Conservation (phyloP, 495 filamentous ascomycete species). For the Pyronema omphalodes region DNA sequence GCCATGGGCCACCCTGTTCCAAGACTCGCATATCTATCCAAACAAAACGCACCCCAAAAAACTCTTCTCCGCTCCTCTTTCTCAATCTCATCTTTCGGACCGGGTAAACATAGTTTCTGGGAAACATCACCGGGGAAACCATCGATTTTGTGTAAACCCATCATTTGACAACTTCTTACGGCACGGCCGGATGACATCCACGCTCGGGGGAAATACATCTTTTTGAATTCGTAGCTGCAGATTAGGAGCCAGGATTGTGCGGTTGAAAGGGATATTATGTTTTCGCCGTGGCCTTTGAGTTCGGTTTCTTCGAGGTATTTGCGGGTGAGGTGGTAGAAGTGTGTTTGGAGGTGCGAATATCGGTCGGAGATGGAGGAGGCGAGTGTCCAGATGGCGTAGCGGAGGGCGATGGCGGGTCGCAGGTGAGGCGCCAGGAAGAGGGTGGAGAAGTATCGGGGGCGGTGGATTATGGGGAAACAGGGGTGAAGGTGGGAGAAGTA, state of each 20-base stretch:
- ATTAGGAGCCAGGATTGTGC: conserved; percentile 70
- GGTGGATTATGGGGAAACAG: conserved; percentile 72
- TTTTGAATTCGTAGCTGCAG: conserved; percentile 76
- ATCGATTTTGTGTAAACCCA: conserved; percentile 80
- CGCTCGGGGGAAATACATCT: conserved; percentile 93
- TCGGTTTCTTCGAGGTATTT: conserved; percentile 83
- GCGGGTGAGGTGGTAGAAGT: conserved; percentile 73
- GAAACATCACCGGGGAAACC: conserved; percentile 79
- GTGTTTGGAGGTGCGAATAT: conserved; percentile 51
- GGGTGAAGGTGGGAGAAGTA: conserved; percentile 86
- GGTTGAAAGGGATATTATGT: conserved; percentile 61
- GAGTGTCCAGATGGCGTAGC: conserved; percentile 87
- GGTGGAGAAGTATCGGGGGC: conserved; percentile 61
- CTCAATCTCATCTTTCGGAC: conserved; percentile 82
- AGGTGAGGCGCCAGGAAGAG: conserved; percentile 71
- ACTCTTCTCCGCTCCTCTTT: conserved; percentile 76
- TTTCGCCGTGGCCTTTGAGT: conserved; percentile 82
- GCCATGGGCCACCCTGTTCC: conserved; percentile 95
- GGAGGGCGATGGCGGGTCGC: conserved; percentile 70
- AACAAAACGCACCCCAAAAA: conserved; percentile 84
- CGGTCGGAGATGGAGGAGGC: conserved; percentile 71
- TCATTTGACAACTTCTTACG: conserved; percentile 66
- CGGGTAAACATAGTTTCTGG: conserved; percentile 49
- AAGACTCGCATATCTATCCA: conserved; percentile 87
- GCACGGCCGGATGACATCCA: conserved; percentile 82